Evolutionary conservation across 2,329 filamentous ascomycete genomes (phyloP).

Genomic region (Immersiporthe knoxdaviesiana): DNA sequence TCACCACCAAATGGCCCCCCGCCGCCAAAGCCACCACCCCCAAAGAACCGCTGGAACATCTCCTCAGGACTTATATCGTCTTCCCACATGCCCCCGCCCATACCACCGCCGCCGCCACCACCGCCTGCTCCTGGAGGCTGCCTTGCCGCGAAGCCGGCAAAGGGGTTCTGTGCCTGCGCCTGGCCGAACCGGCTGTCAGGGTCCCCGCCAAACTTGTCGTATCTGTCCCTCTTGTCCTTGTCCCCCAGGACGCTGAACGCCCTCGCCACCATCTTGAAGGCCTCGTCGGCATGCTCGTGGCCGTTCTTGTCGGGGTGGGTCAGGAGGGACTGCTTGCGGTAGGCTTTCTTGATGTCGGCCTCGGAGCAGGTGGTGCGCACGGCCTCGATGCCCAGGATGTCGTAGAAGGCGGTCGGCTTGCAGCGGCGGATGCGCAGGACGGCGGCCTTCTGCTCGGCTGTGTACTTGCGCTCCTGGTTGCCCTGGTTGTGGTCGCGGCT

Average conservation of each 20-base stretch:
- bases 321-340: slow-evolving; percentile 88
- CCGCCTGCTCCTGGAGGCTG: slow-evolving; percentile 41
- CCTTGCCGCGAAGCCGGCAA: slow-evolving; percentile 61
- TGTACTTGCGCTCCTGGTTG: slow-evolving; percentile 77
- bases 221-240: slow-evolving; percentile 88
- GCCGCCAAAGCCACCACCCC: slow-evolving; percentile 73
- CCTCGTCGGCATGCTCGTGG: slow-evolving; percentile 92
- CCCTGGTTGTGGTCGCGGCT: slow-evolving; percentile 74
- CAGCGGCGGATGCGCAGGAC: slow-evolving; percentile 89
- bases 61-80: slow-evolving; percentile 96
- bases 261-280: slow-evolving; percentile 96
- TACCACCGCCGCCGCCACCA: slow-evolving; percentile 42
- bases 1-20: slow-evolving; percentile 49
- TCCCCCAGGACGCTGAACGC: slow-evolving; percentile 94
- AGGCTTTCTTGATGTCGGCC: slow-evolving; percentile 93
- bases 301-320: slow-evolving; percentile 99
- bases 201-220: slow-evolving; percentile 86
- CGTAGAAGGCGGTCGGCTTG: slow-evolving; percentile 86
- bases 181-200: slow-evolving; percentile 84
- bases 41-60: slow-evolving; percentile 96
- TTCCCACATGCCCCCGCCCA: slow-evolving; percentile 70
- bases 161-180: slow-evolving; percentile 64
- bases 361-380: slow-evolving; percentile 71
- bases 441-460: slow-evolving; percentile 86
- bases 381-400: slow-evolving; percentile 78